phyloP scores from a whole-genome alignment of 768 basidiomycete species.

The Candolleomyces eurysporus region DNA sequence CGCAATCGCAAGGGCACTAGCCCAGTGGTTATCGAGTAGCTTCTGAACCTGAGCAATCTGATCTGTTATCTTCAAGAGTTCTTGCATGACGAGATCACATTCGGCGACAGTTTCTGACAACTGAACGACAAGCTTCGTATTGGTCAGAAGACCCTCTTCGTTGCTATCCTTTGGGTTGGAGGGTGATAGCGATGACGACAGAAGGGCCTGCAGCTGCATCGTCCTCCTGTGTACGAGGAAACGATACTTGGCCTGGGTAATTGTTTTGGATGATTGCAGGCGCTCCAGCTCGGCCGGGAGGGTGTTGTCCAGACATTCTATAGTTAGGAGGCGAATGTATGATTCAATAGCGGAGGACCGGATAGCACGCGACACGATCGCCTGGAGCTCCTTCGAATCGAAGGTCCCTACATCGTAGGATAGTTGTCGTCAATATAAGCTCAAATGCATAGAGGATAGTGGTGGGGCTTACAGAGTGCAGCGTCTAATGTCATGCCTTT shows the following conservation, averaged over 20 bases:
- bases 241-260: constrained; percentile 64
- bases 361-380: constrained; percentile 70
- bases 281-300: constrained; percentile 60
- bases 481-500: constrained; percentile 70
- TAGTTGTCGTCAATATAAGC: constrained; percentile 4
- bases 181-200: constrained; percentile 43
- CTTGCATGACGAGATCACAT: constrained; percentile 56
- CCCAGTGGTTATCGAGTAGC: constrained; percentile 63
- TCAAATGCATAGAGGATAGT: neutral
- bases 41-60: constrained; percentile 63
- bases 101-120: constrained; percentile 56
- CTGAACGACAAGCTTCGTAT: constrained; percentile 49
- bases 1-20: constrained; percentile 76
- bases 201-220: constrained; percentile 70
- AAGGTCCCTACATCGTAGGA: constrained; percentile 46
- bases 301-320: constrained; percentile 57
- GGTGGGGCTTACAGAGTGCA: constrained; percentile 46
- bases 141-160: constrained; percentile 35
- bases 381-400: constrained; percentile 60
- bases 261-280: constrained; percentile 47
- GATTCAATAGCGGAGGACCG: constrained; percentile 65
- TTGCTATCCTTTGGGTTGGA: constrained; percentile 25
- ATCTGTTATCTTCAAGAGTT: constrained; percentile 56
- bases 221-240: constrained; percentile 65
- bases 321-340: constrained; percentile 66